Evolutionary conservation across 495 filamentous ascomycete species (phyloP).

Genomic region (Cryomyces minteri): DNA sequence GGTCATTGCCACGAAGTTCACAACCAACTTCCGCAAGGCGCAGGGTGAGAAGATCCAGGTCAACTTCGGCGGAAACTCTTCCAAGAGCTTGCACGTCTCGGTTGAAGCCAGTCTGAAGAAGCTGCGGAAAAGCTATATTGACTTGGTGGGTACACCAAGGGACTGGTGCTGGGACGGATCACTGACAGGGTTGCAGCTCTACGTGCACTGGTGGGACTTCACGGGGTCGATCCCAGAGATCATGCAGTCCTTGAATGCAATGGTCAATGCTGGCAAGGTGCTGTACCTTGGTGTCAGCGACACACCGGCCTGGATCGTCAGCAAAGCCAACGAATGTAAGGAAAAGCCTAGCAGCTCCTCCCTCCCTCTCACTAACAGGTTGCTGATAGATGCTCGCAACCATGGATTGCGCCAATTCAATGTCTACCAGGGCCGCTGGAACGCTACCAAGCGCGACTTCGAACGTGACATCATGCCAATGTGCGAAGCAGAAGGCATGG

Average conservation of each 20-base stretch:
- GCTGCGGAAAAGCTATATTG: slow-evolving; percentile 45
- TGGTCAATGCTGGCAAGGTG: slow-evolving; percentile 41
- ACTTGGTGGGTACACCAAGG: slow-evolving; percentile 23
- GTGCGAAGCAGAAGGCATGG: slow-evolving; percentile 40
- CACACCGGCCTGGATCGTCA: slow-evolving; percentile 26
- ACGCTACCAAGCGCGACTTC: slow-evolving; percentile 10
- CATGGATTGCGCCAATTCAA: neutral
- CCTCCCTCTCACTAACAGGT: neutral
- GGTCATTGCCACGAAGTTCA: slow-evolving; percentile 50
- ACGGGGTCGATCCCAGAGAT: slow-evolving; percentile 42
- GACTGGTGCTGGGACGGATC: neutral
- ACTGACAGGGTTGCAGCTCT: neutral
- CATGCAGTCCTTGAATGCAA: slow-evolving; percentile 44
- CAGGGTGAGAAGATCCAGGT: slow-evolving; percentile 27
- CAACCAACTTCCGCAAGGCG: slow-evolving; percentile 18
- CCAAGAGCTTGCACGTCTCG: slow-evolving; percentile 36
- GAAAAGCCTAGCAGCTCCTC: too few species aligned
- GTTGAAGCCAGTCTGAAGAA: slow-evolving; percentile 36
- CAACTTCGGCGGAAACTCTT: slow-evolving; percentile 36
- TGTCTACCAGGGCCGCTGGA: slow-evolving; percentile 13
- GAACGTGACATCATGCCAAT: slow-evolving; percentile 16
- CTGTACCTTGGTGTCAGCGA: slow-evolving; percentile 49
- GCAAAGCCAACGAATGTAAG: slow-evolving; percentile 1
- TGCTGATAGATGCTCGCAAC: neutral
- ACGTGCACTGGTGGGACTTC: slow-evolving; percentile 43